Base-by-base conservation (phyloP, 106 monocot species). In the Narthecium ossifragum region DNA sequence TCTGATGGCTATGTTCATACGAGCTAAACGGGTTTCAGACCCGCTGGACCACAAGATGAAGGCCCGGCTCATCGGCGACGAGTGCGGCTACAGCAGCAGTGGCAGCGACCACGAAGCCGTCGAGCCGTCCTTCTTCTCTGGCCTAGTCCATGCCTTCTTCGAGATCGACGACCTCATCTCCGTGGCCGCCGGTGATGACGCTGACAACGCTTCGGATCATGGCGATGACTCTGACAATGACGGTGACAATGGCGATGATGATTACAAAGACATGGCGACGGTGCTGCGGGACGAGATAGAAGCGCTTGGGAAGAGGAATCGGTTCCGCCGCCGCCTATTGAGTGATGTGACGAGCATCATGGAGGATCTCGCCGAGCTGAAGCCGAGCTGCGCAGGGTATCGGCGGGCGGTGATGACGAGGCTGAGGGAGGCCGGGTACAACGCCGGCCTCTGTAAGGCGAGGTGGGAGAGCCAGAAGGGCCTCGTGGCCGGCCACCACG, bases 391-490 rank as follows among this genome's bases (percentile, higher is more conserved):
- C 17, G 40, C 55, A 2, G 68, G 11, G 6, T 65, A 43, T 43
- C 63, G 58, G 34, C 57, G 81, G 24, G 59, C 72, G 57, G 65
- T 76, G 60, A 69, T 81, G 81, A 51, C 20, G 1, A 34, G 22
- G 27, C 47, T 81, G 59, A 67, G 73, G 34, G 72, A 73, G 24
- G 7, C 9, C 20, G 78, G 78, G 18, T 72, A 78, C 74, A 54
- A 86, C 63, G 86, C 81, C 13, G 86, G 75, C 39, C 18, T 86
- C 15, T 86, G 86, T 71, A 81, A 78, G 68, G 41, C 68, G 32
- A 67, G 60, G 41, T 81, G 81, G 86, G 74, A 64, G 31, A 34
- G 21, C 63, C 21, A 37, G 34, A 53, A 63, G 10, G 29, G 26
- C 8, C 22, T 70, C n/a, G 48, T 70, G 21, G 65, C 72, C 14